These are phyloP conservation scores for Colletotrichum sansevieriae DNA, from an alignment of 2,329 filamentous ascomycete species.

Conservation along the genomic window DNA sequence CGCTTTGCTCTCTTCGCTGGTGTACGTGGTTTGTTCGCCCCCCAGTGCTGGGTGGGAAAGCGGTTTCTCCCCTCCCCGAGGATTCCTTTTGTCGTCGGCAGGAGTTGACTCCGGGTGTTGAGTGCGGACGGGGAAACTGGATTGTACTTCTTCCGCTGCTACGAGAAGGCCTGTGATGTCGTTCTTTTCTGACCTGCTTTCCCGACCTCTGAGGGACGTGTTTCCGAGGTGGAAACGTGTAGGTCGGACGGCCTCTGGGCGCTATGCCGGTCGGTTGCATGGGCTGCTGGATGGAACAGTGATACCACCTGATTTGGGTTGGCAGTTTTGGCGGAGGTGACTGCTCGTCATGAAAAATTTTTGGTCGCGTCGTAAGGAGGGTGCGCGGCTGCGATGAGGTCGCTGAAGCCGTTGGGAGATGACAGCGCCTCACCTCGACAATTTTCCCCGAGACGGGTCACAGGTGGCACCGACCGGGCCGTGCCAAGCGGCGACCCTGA, in stretches of 20 bases:
- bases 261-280: conserved; percentile 15
- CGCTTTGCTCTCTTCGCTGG: not conserved
- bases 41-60: not conserved
- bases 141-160: not conserved
- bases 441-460: not conserved
- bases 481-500: conserved; percentile 23
- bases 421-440: too few relatives aligned
- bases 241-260: conserved; percentile 18
- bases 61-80: not conserved
- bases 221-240: conserved; percentile 29
- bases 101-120: not conserved
- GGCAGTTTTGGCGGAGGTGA: not conserved
- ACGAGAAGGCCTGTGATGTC: conserved; percentile 1
- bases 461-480: conserved; percentile 23
- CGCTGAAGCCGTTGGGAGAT: not conserved
- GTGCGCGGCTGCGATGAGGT: too few relatives aligned
- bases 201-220: conserved; percentile 17
- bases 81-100: not conserved
- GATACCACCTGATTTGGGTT: too few relatives aligned
- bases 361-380: too few relatives aligned
- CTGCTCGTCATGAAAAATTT: too few relatives aligned
- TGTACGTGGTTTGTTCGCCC: conserved; percentile 21
- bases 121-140: not conserved
- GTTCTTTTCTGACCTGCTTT: not conserved
- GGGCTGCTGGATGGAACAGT: not conserved